Evolutionary conservation across 2,329 filamentous ascomycete genomes (phyloP).

Genomic region (Colletotrichum simmondsii): DNA sequence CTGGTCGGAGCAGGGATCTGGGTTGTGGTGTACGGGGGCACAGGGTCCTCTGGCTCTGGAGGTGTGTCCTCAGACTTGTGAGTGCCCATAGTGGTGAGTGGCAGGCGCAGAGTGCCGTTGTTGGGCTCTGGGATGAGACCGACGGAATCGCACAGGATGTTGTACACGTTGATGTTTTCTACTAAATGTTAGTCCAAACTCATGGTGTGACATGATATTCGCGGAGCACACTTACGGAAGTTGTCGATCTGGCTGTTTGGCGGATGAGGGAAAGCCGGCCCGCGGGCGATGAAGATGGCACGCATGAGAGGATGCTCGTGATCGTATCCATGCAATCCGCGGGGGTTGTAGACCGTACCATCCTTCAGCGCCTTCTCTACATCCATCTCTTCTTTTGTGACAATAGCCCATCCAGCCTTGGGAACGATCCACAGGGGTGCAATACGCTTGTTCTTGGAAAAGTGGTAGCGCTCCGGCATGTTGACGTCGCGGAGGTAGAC

Average conservation of each 20-base stretch:
- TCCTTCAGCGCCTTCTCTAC: conserved; percentile 73
- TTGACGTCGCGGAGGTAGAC: conserved; percentile 87
- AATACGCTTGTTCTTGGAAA: conserved; percentile 87
- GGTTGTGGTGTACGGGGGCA: conserved; percentile 40
- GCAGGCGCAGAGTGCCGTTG: conserved; percentile 86
- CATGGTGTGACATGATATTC: neutral
- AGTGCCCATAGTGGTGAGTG: conserved; percentile 70
- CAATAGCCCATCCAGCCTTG: conserved; percentile 92
- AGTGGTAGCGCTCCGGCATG: conserved; percentile 95
- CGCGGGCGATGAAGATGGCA: conserved; percentile 92
- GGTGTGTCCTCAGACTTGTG: conserved; percentile 64
- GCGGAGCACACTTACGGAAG: conserved; percentile 76
- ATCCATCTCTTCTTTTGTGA: conserved; percentile 82
- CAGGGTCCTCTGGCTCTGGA: conserved; percentile 66
- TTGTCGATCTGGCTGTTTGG: conserved; percentile 81
- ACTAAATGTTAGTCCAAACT: conserved; percentile 39
- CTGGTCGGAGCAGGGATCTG: conserved; percentile 27
- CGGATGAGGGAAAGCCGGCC: conserved; percentile 89
- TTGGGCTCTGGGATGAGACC: conserved; percentile 79
- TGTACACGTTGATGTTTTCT: conserved; percentile 97
- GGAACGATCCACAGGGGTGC: conserved; percentile 96
- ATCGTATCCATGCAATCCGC: conserved; percentile 93
- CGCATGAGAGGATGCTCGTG: conserved; percentile 95
- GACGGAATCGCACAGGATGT: conserved; percentile 90
- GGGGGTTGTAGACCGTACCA: conserved; percentile 78